Evolutionary conservation across 1,139 yeast genomes (phyloP).

Genomic region (Yamadazyma atmosphaerica): DNA sequence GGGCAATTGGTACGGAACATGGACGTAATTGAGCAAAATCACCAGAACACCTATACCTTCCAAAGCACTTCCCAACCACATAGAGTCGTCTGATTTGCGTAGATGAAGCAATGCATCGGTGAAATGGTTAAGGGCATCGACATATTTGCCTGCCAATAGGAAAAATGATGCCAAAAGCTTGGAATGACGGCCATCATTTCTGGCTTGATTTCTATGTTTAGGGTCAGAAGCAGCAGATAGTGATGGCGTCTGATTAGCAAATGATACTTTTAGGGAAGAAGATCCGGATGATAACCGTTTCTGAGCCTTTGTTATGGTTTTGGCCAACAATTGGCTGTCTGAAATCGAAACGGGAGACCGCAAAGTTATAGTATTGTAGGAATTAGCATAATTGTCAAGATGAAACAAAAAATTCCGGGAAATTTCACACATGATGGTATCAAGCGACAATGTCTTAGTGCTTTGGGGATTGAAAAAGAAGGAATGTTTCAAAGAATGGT

Average conservation of each 20-base stretch:
- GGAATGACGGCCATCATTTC: constrained; percentile 63
- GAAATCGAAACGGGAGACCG: constrained; percentile 71
- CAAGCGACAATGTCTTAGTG: constrained; percentile 44
- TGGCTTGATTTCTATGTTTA: constrained; percentile 27
- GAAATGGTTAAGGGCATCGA: constrained; percentile 69
- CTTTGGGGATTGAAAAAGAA: constrained; percentile 27
- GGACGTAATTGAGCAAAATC: constrained; percentile 58
- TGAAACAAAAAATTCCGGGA: constrained; percentile 62
- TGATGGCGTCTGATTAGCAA: constrained; percentile 13
- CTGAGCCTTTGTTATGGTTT: constrained; percentile 54
- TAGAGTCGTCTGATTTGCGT: constrained; percentile 65
- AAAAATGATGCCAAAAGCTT: constrained; percentile 78
- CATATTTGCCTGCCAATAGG: constrained; percentile 74
- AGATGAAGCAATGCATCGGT: constrained; percentile 67
- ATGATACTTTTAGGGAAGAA: constrained; percentile 36
- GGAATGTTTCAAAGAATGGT: constrained; percentile 21
- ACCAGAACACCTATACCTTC: constrained; percentile 77
- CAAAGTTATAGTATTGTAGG: constrained; percentile 68
- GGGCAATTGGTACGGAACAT: constrained; percentile 63
- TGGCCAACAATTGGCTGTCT: constrained; percentile 49
- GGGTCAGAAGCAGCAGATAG: constrained; percentile 3
- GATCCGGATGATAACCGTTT: constrained; percentile 42
- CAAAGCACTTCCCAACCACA: constrained; percentile 87
- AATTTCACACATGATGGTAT: constrained; percentile 73
- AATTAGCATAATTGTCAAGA: constrained; percentile 67